Evolutionary conservation across 73 alveolate genomes (phyloP).

Genomic region (Paramecium sonneborni): DNA sequence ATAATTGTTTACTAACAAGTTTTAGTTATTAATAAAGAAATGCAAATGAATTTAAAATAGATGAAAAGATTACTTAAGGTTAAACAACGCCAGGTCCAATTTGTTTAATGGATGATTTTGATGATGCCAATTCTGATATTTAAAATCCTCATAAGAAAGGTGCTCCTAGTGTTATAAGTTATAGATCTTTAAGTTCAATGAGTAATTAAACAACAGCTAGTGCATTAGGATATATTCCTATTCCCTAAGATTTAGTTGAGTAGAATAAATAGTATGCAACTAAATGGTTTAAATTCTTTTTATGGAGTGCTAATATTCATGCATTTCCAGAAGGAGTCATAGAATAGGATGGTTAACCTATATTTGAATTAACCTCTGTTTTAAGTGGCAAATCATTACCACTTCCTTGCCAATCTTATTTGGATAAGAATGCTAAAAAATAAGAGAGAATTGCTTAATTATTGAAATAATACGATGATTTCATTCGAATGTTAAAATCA

Average conservation of each 20-base stretch:
- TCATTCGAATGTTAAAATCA: conserved; percentile 89
- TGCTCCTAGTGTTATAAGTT: conserved; percentile 62
- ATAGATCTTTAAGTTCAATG: conserved; percentile 70
- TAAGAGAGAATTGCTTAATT: conserved; percentile 77
- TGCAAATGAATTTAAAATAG: conserved; percentile 81
- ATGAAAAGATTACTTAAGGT: conserved; percentile 66
- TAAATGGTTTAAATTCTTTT: conserved; percentile 90
- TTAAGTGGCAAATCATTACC: conserved; percentile 93
- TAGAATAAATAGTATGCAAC: conserved; percentile 88
- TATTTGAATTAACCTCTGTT: conserved; percentile 85
- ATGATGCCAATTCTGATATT: conserved; percentile 85
- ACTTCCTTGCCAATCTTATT: conserved; percentile 86
- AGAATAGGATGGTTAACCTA: conserved; percentile 89
- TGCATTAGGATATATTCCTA: conserved; percentile 93
- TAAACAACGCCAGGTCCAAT: conserved; percentile 77
- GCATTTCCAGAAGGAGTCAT: conserved; percentile 95
- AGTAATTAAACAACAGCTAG: conserved; percentile 86
- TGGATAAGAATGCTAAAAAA: conserved; percentile 77
- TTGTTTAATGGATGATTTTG: conserved; percentile 71
- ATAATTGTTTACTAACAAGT: conserved; percentile 90
- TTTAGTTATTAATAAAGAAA: conserved; percentile 91
- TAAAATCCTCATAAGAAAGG: conserved; percentile 73
- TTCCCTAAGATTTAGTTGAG: conserved; percentile 87
- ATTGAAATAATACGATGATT: conserved; percentile 87
- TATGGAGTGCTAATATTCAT: conserved; percentile 78